Evolutionary conservation across 139 green algal species (phyloP).

Genomic region (Chlorella sp.): DNA sequence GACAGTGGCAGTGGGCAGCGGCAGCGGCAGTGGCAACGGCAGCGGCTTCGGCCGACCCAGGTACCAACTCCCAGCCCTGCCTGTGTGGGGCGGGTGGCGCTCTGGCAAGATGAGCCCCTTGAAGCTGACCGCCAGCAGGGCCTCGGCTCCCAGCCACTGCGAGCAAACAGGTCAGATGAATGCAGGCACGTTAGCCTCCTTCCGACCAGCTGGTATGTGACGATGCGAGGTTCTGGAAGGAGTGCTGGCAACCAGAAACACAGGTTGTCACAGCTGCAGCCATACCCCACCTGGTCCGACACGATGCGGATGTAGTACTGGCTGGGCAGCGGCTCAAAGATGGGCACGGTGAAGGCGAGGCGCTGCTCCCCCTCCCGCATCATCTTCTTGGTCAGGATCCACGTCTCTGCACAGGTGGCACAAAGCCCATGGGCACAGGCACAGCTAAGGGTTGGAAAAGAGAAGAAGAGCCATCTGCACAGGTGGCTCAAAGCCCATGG

Average conservation of each 20-base stretch:
- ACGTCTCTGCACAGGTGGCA: slow-evolving; percentile 71
- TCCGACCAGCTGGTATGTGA: no score
- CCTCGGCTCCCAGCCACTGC: slow-evolving; percentile 81
- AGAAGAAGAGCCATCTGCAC: no score
- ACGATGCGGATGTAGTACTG: slow-evolving; percentile 81
- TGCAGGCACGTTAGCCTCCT: no score
- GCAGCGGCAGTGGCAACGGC: no score
- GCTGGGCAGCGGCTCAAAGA: slow-evolving; percentile 93
- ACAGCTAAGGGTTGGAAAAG: no score
- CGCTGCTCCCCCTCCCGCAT: slow-evolving; percentile 70
- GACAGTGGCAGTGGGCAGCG: no score
- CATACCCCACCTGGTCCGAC: slow-evolving; percentile 58
- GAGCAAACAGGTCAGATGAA: no score
- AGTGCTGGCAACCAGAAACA: no score
- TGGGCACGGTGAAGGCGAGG: slow-evolving; percentile 95
- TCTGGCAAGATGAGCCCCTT: slow-evolving; percentile 84
- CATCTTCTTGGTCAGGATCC: slow-evolving; percentile 92
- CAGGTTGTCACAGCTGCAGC: no score
- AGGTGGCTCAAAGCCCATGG: no score
- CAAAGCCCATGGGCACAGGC: no score
- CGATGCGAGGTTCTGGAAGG: no score
- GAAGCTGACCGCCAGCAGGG: slow-evolving; percentile 74
- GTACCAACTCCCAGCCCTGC: slow-evolving; percentile 18
- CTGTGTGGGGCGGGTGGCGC: slow-evolving; percentile 64
- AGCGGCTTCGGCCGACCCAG: background rate